Evolutionary conservation across 306 rosid genomes (phyloP), one percentile per base, ranked within the genome.

Genomic region (Inga leiocalycina): DNA sequence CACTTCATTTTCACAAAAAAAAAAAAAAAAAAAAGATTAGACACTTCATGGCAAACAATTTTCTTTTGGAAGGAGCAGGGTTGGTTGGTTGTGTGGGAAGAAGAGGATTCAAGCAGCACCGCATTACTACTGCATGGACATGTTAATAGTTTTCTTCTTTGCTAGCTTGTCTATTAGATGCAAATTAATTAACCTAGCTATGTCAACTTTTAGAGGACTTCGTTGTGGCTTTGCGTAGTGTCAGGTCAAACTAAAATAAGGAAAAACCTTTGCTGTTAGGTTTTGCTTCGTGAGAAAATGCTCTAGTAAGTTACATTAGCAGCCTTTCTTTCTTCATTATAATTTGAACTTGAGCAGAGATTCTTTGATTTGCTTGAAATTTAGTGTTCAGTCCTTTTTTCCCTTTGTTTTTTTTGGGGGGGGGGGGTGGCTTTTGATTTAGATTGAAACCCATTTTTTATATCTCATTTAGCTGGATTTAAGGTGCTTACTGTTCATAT

Each of bases 151-250:
- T 52, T 57, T 74, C 45, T 74, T 56, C 34, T 49, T 81, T 56
- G 43, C 61, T 34, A 7, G 44, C 73, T 77, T 48, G 30, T 44
- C 77, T 61, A 73, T 71, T 20, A 75, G 37, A 43, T 43, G 20
- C 32, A 43, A 34, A 34, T 70, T 49, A 57, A 70, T 46, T 80
- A 61, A 71, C 48, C 70, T 71, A 69, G 32, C 16, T 48, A 32
- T 81, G 27, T 49, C 72, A 39, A 49, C 15, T 78, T 43, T 71
- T 51, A 32, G 30, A 77, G 88, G 77, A 64, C 45, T 48, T 48
- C 19, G 12, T 30, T 35, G 37, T 74, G 17, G 35, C 59, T 46
- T 49, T 74, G 44, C 32, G 44, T 27, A 75, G 24, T 57, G 61
- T n/a, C 13, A 56, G 74, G 77, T 19, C 57, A 56, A 54, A 30